phyloP scores from a whole-genome alignment of 148 eudicot genomes.

The Rhododendron molle region DNA sequence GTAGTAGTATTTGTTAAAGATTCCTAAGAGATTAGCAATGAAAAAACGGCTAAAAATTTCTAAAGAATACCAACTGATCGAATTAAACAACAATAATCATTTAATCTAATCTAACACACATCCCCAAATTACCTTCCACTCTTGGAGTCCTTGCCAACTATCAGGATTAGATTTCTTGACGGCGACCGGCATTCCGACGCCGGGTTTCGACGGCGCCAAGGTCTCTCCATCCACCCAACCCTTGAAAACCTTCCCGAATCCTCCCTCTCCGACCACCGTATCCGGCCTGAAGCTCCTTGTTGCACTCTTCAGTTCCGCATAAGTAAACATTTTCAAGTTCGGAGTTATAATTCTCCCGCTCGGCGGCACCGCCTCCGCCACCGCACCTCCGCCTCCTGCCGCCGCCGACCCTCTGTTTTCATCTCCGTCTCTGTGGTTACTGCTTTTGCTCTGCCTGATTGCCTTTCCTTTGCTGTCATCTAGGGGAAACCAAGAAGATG shows the following conservation, averaged over 20 bases:
- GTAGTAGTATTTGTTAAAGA: background rate
- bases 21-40: background rate
- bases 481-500: background rate
- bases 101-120: background rate
- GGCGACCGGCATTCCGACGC: conserved; percentile 64
- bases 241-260: conserved; percentile 78
- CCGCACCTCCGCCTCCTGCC: background rate
- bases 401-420: background rate
- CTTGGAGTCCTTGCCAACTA: conserved; percentile 72
- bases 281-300: conserved; percentile 63
- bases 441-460: background rate
- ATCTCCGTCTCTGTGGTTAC: background rate
- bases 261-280: conserved; percentile 68
- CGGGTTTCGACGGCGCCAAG: conserved; percentile 57
- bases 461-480: background rate
- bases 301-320: conserved; percentile 44
- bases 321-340: conserved; percentile 41
- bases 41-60: background rate
- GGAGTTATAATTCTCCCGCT: conserved; percentile 46
- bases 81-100: background rate
- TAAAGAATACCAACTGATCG: background rate
- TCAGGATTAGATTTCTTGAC: conserved; percentile 74
- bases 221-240: conserved; percentile 70
- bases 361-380: conserved; percentile 2
- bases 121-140: conserved; percentile 55